Conservation (phyloP, 495 filamentous ascomycete species). For the Aspergillus incahuasiensis region DNA sequence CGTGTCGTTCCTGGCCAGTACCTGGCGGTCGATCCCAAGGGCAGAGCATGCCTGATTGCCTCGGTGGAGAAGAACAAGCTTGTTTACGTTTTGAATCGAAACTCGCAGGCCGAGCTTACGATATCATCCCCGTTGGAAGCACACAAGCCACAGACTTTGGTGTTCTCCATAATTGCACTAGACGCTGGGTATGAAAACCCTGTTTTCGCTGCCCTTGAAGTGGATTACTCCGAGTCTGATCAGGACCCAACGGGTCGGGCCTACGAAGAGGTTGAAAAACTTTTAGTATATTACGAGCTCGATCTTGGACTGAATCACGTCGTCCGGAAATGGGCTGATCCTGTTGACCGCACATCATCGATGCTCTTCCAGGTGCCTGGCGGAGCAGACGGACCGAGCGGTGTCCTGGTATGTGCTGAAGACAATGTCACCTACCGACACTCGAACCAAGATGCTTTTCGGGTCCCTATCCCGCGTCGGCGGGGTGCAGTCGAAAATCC, state of each 20-base stretch:
- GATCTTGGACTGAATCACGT: slow-evolving; percentile 97
- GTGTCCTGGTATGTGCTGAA: slow-evolving; percentile 90
- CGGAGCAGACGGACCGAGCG: slow-evolving; percentile 87
- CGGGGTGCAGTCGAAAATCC: slow-evolving; percentile 87
- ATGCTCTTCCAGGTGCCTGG: slow-evolving; percentile 95
- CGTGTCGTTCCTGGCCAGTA: slow-evolving; percentile 94
- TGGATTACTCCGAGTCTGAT: slow-evolving; percentile 88
- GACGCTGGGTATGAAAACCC: slow-evolving; percentile 98
- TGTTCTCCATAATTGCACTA: slow-evolving; percentile 78
- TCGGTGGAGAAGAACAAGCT: slow-evolving; percentile 99
- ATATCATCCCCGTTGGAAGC: slow-evolving; percentile 98
- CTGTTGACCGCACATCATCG: slow-evolving; percentile 83
- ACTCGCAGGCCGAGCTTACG: slow-evolving; percentile 86
- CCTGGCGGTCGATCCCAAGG: slow-evolving; percentile 89
- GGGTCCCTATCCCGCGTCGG: slow-evolving; percentile 84
- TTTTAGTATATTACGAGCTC: slow-evolving; percentile 93
- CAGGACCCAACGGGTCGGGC: slow-evolving; percentile 86
- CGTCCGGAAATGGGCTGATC: slow-evolving; percentile 89
- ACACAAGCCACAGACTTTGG: slow-evolving; percentile 88
- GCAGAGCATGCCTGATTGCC: slow-evolving; percentile 88
- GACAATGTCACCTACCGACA: slow-evolving; percentile 94
- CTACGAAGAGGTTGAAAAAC: slow-evolving; percentile 76
- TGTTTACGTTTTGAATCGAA: slow-evolving; percentile 96
- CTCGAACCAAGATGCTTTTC: slow-evolving; percentile 82
- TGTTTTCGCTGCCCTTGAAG: slow-evolving; percentile 88